phyloP scores from a whole-genome alignment of 2,329 filamentous ascomycete species.

The Aureobasidium sp. region DNA sequence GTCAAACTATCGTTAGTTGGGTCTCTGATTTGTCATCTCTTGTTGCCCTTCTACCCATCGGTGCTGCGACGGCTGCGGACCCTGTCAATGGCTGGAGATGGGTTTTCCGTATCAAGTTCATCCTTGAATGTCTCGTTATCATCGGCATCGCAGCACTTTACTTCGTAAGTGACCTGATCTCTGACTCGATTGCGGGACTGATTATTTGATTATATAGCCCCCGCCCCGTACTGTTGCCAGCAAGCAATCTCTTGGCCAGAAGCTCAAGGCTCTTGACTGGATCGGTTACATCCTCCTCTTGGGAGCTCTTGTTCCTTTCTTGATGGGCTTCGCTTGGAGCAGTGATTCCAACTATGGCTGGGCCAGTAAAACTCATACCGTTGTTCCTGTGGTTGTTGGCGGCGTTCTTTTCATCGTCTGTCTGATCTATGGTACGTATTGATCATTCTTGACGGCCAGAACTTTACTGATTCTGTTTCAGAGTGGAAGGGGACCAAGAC shows the following conservation, averaged over 20 bases:
- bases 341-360: slow-evolving; percentile 2
- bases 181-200: not conserved
- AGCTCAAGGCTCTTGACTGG: slow-evolving; percentile 5
- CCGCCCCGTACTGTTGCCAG: slow-evolving; percentile 4
- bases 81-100: slow-evolving; percentile 8
- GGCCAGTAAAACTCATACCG: slow-evolving; percentile 2
- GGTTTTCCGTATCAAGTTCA: slow-evolving; percentile 5
- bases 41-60: not conserved
- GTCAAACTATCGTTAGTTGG: slow-evolving; percentile 5
- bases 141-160: slow-evolving; percentile 6
- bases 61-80: not conserved
- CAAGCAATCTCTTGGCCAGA: not conserved
- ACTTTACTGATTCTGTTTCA: not conserved
- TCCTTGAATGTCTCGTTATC: not conserved
- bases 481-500: slow-evolving; percentile 9
- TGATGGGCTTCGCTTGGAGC: slow-evolving; percentile 9
- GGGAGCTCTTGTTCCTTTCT: not conserved
- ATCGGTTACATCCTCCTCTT: slow-evolving; percentile 3
- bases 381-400: slow-evolving; percentile 5
- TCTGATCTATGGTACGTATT: not conserved
- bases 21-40: not conserved
- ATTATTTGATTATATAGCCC: not conserved
- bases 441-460: not conserved
- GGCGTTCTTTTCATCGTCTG: slow-evolving; percentile 5
- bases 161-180: not conserved